Evolutionary conservation across 352 stramenopile genomes (phyloP).

Genomic region (Phytophthora pinifolia): DNA sequence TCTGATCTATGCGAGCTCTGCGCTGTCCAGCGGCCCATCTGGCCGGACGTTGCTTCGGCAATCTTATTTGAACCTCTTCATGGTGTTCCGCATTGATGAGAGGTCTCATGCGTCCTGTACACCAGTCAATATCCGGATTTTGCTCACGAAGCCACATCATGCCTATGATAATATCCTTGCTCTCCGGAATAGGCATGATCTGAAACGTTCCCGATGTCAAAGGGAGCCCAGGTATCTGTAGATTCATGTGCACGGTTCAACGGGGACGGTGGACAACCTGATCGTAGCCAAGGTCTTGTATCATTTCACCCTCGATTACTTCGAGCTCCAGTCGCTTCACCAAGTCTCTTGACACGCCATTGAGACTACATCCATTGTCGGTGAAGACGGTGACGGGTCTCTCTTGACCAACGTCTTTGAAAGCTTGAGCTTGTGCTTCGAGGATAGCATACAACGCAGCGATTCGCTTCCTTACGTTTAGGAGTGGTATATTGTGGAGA

Average conservation of each 20-base stretch:
- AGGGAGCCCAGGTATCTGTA: slow-evolving; percentile 8
- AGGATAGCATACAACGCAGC: too few species aligned
- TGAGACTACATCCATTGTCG: too few species aligned
- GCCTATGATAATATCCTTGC: slow-evolving; percentile 16
- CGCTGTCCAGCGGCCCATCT: slow-evolving; percentile 4
- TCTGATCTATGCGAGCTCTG: background rate
- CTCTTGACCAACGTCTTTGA: too few species aligned
- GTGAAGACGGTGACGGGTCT: too few species aligned
- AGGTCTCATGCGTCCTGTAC: slow-evolving; percentile 4
- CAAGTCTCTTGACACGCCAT: slow-evolving; percentile 14
- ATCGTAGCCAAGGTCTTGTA: slow-evolving; percentile 17
- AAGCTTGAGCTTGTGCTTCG: too few species aligned
- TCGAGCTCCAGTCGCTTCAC: slow-evolving; percentile 19
- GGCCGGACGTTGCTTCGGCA: slow-evolving; percentile 6
- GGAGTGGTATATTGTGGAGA: too few species aligned
- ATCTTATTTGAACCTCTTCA: background rate
- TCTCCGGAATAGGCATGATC: slow-evolving; percentile 9
- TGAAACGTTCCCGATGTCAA: slow-evolving; percentile 10
- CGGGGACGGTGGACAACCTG: slow-evolving; percentile 5
- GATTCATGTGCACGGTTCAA: slow-evolving; percentile 2
- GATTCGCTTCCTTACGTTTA: too few species aligned
- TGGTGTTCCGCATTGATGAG: background rate
- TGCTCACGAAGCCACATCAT: slow-evolving; percentile 25
- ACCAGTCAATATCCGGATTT: slow-evolving; percentile 22
- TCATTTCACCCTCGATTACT: slow-evolving; percentile 15